Base-by-base conservation (phyloP, 257 asterid species). In the Parsonsia alboflavescens region DNA sequence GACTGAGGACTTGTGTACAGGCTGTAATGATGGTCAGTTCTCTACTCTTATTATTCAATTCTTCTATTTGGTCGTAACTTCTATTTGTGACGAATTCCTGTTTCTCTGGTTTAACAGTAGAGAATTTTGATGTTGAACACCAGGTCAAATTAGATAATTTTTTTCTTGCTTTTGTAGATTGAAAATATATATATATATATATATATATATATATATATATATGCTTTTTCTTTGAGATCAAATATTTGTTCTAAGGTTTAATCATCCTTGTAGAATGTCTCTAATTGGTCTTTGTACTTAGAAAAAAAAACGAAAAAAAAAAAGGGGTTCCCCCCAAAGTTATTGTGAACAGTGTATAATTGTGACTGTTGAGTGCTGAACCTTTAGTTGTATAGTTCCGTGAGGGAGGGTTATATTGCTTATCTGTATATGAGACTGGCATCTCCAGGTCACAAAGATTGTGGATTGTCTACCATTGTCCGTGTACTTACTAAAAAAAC, bases 1-100 rank as follows among this genome's bases (percentile, higher is more conserved):
- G 98, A 75, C 69, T 86, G 84, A 87, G 99, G 91, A 92, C 82
- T 30, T 84, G 86, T 79, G 97, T 94, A 26, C 92, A 93, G 77
- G 99, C 88, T 39, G 97, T 86, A 41, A 76, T 94, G 66, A 76
- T 92, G 97, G 99, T 94, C 70, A 28, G 96, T 82, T 21, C 78
- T 70, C 64, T 62, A 41, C 26, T 28, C 0, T 56, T 53, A 1
- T n/a, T 30, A 6, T 15, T 63, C 41, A 61, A 13, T 33, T 46
- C 21, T 3, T 15, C 8, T 69, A 26, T 24, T 48, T 15, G 36
- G 15, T 6, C 11, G 26, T 49, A 46, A 33, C 39, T n/a, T 30
- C 59, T 69, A 1, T 49, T 16, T 17, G 26, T 15, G 26, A 7
- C 16, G 73, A 12, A 3, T 24, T 68, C 28, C 42, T 45, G 7